phyloP scores from a whole-genome alignment of 2,329 filamentous ascomycete species.

The Monosporascus sp. region DNA sequence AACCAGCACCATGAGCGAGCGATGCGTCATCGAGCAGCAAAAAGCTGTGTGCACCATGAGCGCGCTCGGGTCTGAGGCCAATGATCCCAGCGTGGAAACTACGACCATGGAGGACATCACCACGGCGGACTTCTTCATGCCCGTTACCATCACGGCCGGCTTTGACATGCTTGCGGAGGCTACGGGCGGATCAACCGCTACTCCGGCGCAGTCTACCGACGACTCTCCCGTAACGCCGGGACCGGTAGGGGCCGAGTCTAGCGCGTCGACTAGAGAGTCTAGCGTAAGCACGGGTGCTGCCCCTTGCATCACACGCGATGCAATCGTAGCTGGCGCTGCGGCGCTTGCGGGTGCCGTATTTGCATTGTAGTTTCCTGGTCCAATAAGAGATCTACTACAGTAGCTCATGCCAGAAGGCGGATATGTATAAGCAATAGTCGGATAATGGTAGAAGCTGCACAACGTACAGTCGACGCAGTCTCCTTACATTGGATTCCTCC shows the following conservation, averaged over 20 bases:
- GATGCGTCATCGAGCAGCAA: conserved; percentile 1
- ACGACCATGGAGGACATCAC: conserved; percentile 1
- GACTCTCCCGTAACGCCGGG: background rate
- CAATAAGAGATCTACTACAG: background rate
- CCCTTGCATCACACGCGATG: background rate
- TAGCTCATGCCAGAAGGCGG: background rate
- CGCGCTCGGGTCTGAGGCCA: conserved; percentile 2
- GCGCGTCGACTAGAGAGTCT: background rate
- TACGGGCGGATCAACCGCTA: background rate
- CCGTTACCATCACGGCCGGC: conserved; percentile 4
- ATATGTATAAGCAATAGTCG: too few species aligned
- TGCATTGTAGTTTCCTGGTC: background rate
- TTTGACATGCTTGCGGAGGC: background rate
- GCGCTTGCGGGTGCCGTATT: background rate
- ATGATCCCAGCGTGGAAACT: conserved; percentile 2
- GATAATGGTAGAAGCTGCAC: too few species aligned
- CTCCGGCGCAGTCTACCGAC: background rate
- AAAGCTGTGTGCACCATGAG: conserved; percentile 2
- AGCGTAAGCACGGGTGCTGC: background rate
- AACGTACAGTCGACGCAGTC: too few species aligned
- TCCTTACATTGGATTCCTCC: background rate
- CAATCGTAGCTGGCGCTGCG: background rate
- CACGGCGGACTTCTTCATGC: conserved; percentile 1
- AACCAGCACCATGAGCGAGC: conserved; percentile 1
- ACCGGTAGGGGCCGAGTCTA: background rate